These are phyloP conservation scores for Tolypocladium tropicale DNA, from an alignment of 2,329 filamentous ascomycete species.

Conservation along the genomic window DNA sequence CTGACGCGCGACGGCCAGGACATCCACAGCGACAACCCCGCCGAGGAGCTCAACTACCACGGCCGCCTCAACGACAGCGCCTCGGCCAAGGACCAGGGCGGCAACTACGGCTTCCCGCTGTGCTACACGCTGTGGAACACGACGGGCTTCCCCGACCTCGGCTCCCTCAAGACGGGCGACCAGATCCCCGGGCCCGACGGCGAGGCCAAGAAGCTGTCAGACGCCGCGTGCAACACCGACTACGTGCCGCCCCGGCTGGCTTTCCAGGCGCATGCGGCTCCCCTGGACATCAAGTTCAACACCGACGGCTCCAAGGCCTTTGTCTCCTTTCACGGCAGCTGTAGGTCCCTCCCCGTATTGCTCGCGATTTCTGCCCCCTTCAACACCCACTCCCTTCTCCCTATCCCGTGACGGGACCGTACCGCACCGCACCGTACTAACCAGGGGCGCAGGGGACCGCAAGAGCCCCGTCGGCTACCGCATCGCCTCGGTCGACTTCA, in stretches of 20 bases:
- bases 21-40: slow-evolving; percentile 59
- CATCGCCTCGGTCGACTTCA: slow-evolving; percentile 30
- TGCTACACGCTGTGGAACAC: slow-evolving; percentile 60
- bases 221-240: slow-evolving; percentile 31
- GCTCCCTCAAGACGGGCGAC: slow-evolving; percentile 31
- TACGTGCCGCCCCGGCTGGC: slow-evolving; percentile 44
- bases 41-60: slow-evolving; percentile 64
- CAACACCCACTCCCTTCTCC: background rate
- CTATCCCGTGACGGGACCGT: background rate
- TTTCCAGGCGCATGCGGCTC: slow-evolving; percentile 56
- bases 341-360: slow-evolving; percentile 30
- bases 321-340: slow-evolving; percentile 63
- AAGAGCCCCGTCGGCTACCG: slow-evolving; percentile 35
- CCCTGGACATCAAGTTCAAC: slow-evolving; percentile 61
- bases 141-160: slow-evolving; percentile 26
- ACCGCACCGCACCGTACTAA: too few species aligned
- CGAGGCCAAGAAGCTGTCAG: slow-evolving; percentile 25
- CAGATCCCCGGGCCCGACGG: slow-evolving; percentile 33
- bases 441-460: slow-evolving; percentile 26
- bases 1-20: slow-evolving; percentile 47
- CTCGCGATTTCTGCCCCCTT: background rate
- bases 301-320: slow-evolving; percentile 47
- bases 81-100: slow-evolving; percentile 19
- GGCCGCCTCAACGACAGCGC: slow-evolving; percentile 38
- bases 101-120: slow-evolving; percentile 61